Evolutionary conservation across 108 stramenopile genomes (phyloP), one percentile per base, ranked within the genome.

Genomic region (Fragilaria crotonensis): DNA sequence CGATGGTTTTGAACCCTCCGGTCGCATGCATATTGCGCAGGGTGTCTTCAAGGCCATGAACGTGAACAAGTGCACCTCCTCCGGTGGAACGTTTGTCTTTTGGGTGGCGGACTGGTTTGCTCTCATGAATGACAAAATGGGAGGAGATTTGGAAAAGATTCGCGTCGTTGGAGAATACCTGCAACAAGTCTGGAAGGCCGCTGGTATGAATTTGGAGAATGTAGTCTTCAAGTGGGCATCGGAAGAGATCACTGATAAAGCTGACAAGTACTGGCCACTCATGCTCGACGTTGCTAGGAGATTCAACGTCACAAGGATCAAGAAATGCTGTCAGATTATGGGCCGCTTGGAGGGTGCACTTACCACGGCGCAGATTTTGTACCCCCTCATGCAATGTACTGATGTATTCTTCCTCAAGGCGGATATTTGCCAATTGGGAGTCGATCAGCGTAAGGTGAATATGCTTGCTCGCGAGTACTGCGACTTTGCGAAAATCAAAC

Each of bases 81-180:
- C 67, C 9, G 93, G 93, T 58, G 66, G 79, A 4, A 91, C 84
- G 4, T 99, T 99, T 68, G 83, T 92, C 70, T 99, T 99, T 67
- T 99, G 99, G 99, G 97, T 99, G 3, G 99, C 99, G 5, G 99
- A 99, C 67, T 99, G 99, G 99, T 99, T 99, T 65, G 99, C 99
- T 18, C 84, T 98, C 36, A 95, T 99, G 93, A 99, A 99, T 67
- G 97, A 98, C 79, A 99, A 99, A 67, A 95, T 98, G 95, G 96
- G 95, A 21, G 96, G 96, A n/a, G 96, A 96, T 63, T 57, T 96
- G 54, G 80, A 80, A 45, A 96, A 96, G 67, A 90, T 96, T 61
- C 76, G 82, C 54, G 85, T 79, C 17, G 97, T 98, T 17, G 99
- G 99, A 45, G 60, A 94, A 57, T 99, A 99, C 71, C 74, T 99